Conservation (phyloP, 306 rosid genomes). For the Fragaria iinumae region DNA sequence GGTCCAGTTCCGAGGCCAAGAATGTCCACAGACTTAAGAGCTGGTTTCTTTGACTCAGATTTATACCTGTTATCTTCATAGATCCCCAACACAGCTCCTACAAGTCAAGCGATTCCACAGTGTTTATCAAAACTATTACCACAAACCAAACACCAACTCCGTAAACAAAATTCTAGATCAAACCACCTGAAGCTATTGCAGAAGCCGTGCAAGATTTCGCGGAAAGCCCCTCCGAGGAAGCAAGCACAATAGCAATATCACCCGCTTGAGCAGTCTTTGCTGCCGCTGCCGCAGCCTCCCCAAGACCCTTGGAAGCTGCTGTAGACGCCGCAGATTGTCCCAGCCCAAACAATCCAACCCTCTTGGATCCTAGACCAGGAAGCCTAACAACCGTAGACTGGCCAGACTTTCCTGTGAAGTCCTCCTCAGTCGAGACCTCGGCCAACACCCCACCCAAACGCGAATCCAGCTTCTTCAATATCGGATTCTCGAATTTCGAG, state of each 20-base stretch:
- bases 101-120: slow-evolving; percentile 25
- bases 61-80: slow-evolving; percentile 82
- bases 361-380: slow-evolving; percentile 74
- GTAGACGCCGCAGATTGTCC: slow-evolving; percentile 63
- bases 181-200: slow-evolving; percentile 82
- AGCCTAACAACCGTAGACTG: slow-evolving; percentile 76
- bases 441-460: slow-evolving; percentile 84
- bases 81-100: slow-evolving; percentile 77
- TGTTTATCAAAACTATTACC: slow-evolving; percentile 14
- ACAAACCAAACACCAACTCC: slow-evolving; percentile 9
- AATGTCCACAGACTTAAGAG: slow-evolving; percentile 67
- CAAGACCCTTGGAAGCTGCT: slow-evolving; percentile 58
- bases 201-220: slow-evolving; percentile 57
- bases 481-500: slow-evolving; percentile 62
- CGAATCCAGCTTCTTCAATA: slow-evolving; percentile 73
- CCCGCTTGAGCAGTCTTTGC: slow-evolving; percentile 78
- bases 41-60: slow-evolving; percentile 75
- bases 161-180: not conserved
- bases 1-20: slow-evolving; percentile 90
- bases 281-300: slow-evolving; percentile 83
- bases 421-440: slow-evolving; percentile 91
- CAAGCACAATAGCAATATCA: slow-evolving; percentile 73
- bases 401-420: slow-evolving; percentile 82
- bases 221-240: slow-evolving; percentile 66
- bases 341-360: slow-evolving; percentile 89